Conservation (phyloP, 306 rosid species). For the Cucumis hystrix region DNA sequence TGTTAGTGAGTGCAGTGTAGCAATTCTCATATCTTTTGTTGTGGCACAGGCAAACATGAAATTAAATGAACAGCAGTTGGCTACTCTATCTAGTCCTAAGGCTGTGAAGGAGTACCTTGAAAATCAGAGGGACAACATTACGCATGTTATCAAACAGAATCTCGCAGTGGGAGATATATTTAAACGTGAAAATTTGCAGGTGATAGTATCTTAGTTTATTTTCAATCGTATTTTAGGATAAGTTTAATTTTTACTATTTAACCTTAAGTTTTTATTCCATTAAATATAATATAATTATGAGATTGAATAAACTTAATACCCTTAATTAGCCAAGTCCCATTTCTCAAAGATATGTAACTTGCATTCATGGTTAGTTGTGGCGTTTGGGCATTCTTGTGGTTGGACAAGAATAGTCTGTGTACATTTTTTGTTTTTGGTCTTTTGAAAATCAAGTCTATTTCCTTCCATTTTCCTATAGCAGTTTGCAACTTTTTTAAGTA, state of each 20-base stretch:
- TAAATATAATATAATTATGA: background rate
- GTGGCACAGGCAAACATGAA: constrained; percentile 54
- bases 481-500: too few relatives aligned
- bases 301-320: background rate
- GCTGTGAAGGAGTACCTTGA: constrained; percentile 78
- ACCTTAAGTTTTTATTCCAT: background rate
- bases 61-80: constrained; percentile 66
- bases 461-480: too few relatives aligned
- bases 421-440: too few relatives aligned
- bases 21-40: constrained; percentile 10
- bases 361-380: background rate
- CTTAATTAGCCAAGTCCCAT: background rate
- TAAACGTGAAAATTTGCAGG: constrained; percentile 85
- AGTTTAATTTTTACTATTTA: background rate
- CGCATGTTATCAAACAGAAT: constrained; percentile 67
- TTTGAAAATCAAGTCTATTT: too few relatives aligned
- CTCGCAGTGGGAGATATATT: constrained; percentile 95
- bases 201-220: constrained; percentile 2
- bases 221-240: background rate
- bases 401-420: too few relatives aligned
- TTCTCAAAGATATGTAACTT: background rate
- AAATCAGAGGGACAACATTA: constrained; percentile 70
- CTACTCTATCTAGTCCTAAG: constrained; percentile 69
- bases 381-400: too few relatives aligned
- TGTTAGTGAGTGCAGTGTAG: background rate